Evolutionary conservation across 148 eudicot species (phyloP).

Genomic region (Oxyria digyna): DNA sequence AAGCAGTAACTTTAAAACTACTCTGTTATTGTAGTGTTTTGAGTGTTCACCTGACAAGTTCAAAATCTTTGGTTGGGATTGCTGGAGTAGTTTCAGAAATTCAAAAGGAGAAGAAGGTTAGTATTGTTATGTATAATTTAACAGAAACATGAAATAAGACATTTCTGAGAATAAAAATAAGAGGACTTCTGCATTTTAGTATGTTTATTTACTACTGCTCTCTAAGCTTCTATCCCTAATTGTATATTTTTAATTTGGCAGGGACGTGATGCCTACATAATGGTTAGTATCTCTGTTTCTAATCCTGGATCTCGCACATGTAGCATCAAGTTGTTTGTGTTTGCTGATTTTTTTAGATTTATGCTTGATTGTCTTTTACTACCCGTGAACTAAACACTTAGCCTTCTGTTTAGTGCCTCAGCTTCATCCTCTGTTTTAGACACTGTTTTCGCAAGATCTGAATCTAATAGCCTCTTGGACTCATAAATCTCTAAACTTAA

Average conservation of each 20-base stretch:
- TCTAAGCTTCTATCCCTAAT: not conserved
- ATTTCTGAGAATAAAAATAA: not conserved
- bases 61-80: constrained; percentile 92
- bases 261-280: constrained; percentile 91
- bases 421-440: not conserved
- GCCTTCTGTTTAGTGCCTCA: not conserved
- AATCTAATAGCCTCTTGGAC: not conserved
- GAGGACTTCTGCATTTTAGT: not conserved
- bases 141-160: not conserved
- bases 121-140: constrained; percentile 1
- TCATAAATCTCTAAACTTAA: not conserved
- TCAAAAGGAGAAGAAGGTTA: constrained; percentile 88
- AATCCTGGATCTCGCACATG: constrained; percentile 11
- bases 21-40: constrained; percentile 42
- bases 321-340: constrained; percentile 1
- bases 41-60: constrained; percentile 86
- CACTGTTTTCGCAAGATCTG: not conserved
- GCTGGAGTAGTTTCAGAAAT: constrained; percentile 78
- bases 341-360: not conserved
- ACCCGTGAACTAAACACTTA: not conserved
- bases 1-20: not conserved
- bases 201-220: not conserved
- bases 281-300: constrained; percentile 49
- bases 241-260: constrained; percentile 22
- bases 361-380: not conserved